Evolutionary conservation across 2,329 filamentous ascomycete species (phyloP).

Genomic region (Ceratocystis colombiana): DNA sequence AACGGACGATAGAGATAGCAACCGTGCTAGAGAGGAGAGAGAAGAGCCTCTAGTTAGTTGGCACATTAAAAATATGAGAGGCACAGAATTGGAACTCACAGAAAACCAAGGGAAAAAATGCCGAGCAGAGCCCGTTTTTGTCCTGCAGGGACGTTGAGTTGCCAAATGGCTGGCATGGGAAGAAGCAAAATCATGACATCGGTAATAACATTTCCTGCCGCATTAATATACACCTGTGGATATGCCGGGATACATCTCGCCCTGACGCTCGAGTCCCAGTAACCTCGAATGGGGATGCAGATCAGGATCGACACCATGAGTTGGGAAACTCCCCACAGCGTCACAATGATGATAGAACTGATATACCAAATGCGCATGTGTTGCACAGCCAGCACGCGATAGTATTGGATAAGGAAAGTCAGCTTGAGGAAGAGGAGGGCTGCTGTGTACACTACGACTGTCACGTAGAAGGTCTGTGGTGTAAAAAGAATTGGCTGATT

Average conservation of each 20-base stretch:
- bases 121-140: conserved; percentile 29
- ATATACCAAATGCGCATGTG: conserved; percentile 29
- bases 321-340: conserved; percentile 30
- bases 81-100: conserved; percentile 26
- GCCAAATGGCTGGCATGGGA: conserved; percentile 29
- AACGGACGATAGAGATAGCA: conserved; percentile 28
- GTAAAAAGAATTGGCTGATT: neutral
- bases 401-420: conserved; percentile 35
- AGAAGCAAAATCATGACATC: conserved; percentile 29
- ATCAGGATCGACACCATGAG: conserved; percentile 29
- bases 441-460: conserved; percentile 32
- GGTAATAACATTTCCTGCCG: conserved; percentile 30
- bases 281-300: conserved; percentile 30
- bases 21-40: conserved; percentile 25
- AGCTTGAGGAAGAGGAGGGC: conserved; percentile 32
- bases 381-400: conserved; percentile 32
- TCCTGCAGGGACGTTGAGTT: conserved; percentile 27
- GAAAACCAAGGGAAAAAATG: conserved; percentile 30
- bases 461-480: conserved; percentile 30
- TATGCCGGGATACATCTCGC: conserved; percentile 28
- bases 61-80: neutral
- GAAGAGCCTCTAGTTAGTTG: conserved; percentile 12
- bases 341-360: conserved; percentile 29
- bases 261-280: conserved; percentile 29
- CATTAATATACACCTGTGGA: conserved; percentile 29